These are phyloP conservation scores for Haplosporangium sp. DNA, from an alignment of 371 early-diverging fungal species.

Conservation along the genomic window DNA sequence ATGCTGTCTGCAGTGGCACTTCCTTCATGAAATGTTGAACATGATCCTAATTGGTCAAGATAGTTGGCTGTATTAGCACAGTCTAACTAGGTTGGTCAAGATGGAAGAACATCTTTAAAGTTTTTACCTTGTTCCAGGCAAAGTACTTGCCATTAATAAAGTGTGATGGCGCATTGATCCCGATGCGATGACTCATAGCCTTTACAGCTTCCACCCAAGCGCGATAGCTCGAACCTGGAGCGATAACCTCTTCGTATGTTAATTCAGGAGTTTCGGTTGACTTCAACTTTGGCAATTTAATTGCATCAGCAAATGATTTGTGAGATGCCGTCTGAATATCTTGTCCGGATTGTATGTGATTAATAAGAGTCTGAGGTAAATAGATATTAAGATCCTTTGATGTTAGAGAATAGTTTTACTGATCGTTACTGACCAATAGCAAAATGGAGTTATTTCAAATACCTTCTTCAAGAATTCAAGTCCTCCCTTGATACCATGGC, in stretches of 20 bases:
- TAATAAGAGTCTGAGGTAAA: slow-evolving; percentile 17
- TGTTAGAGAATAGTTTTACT: background rate
- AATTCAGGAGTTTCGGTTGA: slow-evolving; percentile 26
- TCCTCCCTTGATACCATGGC: slow-evolving; percentile 50
- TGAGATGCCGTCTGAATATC: slow-evolving; percentile 18
- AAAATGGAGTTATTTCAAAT: background rate
- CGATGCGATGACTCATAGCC: slow-evolving; percentile 32
- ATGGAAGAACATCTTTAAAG: background rate
- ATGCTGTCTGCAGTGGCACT: slow-evolving; percentile 18
- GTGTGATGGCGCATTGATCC: slow-evolving; percentile 53
- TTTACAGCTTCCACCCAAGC: slow-evolving; percentile 29
- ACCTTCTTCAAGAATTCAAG: slow-evolving; percentile 61
- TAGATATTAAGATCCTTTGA: too few relatives aligned
- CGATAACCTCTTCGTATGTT: slow-evolving; percentile 54
- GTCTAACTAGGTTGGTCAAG: too few relatives aligned
- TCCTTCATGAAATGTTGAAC: slow-evolving; percentile 40
- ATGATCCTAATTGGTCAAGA: slow-evolving; percentile 22
- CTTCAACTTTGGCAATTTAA: slow-evolving; percentile 35
- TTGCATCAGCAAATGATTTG: slow-evolving; percentile 15
- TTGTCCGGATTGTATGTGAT: slow-evolving; percentile 24
- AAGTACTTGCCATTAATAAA: slow-evolving; percentile 88
- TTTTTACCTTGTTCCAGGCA: slow-evolving; percentile 66
- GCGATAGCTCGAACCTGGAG: slow-evolving; percentile 39
- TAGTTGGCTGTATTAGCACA: background rate
- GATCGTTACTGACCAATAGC: background rate